phyloP scores from a whole-genome alignment of 805 yeast genomes.

The Sungouiella blattae region DNA sequence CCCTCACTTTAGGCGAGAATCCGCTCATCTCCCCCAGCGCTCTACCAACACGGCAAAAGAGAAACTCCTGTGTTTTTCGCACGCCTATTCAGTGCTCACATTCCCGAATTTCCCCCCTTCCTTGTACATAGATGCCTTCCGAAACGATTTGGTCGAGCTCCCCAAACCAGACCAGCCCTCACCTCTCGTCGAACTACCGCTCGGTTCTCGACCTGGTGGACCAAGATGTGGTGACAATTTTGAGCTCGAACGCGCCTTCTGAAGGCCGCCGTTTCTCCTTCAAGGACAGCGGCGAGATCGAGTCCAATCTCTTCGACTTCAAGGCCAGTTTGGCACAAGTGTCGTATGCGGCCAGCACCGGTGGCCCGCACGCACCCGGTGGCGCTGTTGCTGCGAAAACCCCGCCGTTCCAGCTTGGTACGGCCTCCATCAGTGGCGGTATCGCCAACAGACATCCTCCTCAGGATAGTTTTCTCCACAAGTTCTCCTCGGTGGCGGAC shows the following conservation, averaged over 20 bases:
- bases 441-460: conserved; percentile 46
- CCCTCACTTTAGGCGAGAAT: too few relatives aligned
- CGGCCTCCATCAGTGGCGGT: conserved; percentile 62
- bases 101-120: background rate
- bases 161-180: conserved; percentile 14
- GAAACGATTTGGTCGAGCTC: conserved; percentile 44
- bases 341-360: conserved; percentile 19
- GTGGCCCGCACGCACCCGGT: conserved; percentile 18
- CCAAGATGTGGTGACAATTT: conserved; percentile 36
- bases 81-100: background rate
- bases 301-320: conserved; percentile 41
- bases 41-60: too few relatives aligned
- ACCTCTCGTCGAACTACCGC: conserved; percentile 23
- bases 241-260: conserved; percentile 12
- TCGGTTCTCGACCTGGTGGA: conserved; percentile 38
- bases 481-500: conserved; percentile 63
- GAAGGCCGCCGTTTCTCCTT: conserved; percentile 38
- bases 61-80: background rate
- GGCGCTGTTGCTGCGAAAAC: conserved; percentile 10
- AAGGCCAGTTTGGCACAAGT: conserved; percentile 36
- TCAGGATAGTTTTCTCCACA: conserved; percentile 52
- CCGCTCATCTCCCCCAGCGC: too few relatives aligned
- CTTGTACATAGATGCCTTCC: conserved; percentile 27
- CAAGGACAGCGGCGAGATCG: conserved; percentile 44
- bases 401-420: conserved; percentile 42